Evolutionary conservation across 768 basidiomycete genomes (phyloP).

Genomic region (Cystofilobasidium capitatum): DNA sequence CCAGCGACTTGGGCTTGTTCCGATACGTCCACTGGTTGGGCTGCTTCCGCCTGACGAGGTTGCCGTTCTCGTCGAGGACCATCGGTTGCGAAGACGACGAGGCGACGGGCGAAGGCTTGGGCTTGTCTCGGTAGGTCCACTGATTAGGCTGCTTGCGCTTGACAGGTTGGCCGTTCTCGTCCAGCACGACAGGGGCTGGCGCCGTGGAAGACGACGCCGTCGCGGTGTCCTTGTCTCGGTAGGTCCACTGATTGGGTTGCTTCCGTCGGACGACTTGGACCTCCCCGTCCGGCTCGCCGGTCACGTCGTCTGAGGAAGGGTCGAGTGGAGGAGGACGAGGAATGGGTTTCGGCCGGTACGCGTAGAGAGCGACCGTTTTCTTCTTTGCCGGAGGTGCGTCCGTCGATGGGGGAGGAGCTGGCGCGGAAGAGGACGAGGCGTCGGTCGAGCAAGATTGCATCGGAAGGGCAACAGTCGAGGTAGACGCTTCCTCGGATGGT

Average conservation of each 20-base stretch:
- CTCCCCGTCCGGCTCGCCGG: background rate
- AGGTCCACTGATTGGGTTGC: conserved; percentile 3
- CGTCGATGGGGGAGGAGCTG: background rate
- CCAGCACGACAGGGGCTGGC: background rate
- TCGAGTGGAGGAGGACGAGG: background rate
- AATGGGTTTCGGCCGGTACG: background rate
- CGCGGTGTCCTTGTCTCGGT: background rate
- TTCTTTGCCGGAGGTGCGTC: background rate
- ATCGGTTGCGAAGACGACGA: too few species aligned
- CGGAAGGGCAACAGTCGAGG: too few species aligned
- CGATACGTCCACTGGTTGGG: conserved; percentile 9
- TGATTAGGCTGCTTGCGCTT: conserved; percentile 2
- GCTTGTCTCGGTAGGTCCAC: background rate
- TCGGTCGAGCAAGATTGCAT: too few species aligned
- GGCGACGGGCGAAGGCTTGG: background rate
- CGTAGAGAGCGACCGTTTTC: background rate
- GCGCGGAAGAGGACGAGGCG: background rate
- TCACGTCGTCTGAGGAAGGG: background rate
- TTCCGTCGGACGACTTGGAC: background rate
- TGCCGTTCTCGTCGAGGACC: too few species aligned
- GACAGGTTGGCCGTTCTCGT: background rate
- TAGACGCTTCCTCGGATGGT: too few species aligned
- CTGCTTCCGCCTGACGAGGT: background rate
- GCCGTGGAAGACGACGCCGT: background rate
- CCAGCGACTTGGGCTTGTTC: background rate